These are phyloP conservation scores for Aspergillus sp. DNA, from an alignment of 2,329 filamentous ascomycete genomes.

Conservation along the genomic window DNA sequence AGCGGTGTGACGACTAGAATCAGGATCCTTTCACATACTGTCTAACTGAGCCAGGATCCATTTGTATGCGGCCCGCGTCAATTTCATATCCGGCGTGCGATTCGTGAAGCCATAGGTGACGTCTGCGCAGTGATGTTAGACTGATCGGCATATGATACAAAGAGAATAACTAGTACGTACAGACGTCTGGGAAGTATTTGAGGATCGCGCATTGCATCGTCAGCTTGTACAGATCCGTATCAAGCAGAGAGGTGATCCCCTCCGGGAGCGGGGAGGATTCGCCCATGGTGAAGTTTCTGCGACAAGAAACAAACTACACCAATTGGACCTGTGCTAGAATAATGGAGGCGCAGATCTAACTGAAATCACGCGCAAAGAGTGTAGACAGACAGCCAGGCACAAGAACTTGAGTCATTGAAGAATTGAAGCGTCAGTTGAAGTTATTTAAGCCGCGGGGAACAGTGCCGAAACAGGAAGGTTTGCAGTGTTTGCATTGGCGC, in stretches of 20 bases:
- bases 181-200: slow-evolving; percentile 78
- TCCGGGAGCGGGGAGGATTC: slow-evolving; percentile 49
- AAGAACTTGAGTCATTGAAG: slow-evolving; percentile 4
- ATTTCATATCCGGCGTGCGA: slow-evolving; percentile 87
- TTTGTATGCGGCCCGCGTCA: slow-evolving; percentile 76
- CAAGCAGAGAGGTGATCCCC: slow-evolving; percentile 78
- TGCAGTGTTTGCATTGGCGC: slow-evolving; percentile 15
- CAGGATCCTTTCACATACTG: slow-evolving; percentile 52
- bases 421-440: neutral
- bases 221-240: slow-evolving; percentile 89
- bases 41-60: slow-evolving; percentile 85
- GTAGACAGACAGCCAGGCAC: neutral
- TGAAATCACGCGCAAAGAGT: neutral
- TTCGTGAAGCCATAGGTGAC: slow-evolving; percentile 96
- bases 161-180: slow-evolving; percentile 32
- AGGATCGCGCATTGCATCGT: slow-evolving; percentile 98
- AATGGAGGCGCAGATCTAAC: neutral
- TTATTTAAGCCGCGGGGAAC: slow-evolving; percentile 10
- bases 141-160: neutral
- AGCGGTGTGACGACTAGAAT: neutral
- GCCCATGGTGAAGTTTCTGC: slow-evolving; percentile 23
- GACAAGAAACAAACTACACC: neutral
- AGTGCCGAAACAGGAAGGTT: slow-evolving; percentile 6
- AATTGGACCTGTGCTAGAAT: neutral
- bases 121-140: slow-evolving; percentile 36